Conservation (phyloP, 495 filamentous ascomycete genomes). For the Trichocladium uniseriatum region DNA sequence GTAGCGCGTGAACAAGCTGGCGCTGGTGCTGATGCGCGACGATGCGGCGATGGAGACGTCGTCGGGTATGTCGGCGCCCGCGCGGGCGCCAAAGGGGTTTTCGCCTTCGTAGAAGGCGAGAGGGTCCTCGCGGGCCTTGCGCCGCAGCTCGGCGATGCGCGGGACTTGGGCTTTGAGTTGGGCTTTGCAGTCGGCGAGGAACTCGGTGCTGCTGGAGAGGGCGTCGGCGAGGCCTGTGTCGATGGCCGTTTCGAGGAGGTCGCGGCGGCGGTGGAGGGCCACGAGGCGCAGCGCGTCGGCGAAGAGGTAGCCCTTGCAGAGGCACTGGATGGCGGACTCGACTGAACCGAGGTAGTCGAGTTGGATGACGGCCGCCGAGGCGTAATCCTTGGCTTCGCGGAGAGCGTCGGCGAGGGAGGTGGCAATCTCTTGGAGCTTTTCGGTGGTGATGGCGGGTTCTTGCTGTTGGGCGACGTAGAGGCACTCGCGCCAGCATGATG, state of each 20-base stretch:
- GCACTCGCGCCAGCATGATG: slow-evolving; percentile 73
- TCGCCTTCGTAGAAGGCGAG: slow-evolving; percentile 69
- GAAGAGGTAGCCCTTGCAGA: slow-evolving; percentile 80
- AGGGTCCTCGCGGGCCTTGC: slow-evolving; percentile 72
- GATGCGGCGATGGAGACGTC: slow-evolving; percentile 85
- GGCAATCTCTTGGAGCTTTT: slow-evolving; percentile 56
- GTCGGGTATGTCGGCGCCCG: slow-evolving; percentile 69
- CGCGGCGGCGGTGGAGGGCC: slow-evolving; percentile 33
- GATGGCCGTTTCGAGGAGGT: slow-evolving; percentile 46
- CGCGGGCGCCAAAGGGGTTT: slow-evolving; percentile 32
- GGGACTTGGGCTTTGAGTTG: slow-evolving; percentile 80
- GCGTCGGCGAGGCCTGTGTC: slow-evolving; percentile 72
- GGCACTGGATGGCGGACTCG: slow-evolving; percentile 52
- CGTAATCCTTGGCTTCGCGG: slow-evolving; percentile 71
- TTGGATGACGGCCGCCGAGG: slow-evolving; percentile 67
- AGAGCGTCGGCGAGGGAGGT: slow-evolving; percentile 58
- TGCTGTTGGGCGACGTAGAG: slow-evolving; percentile 64
- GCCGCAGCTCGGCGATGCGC: slow-evolving; percentile 69
- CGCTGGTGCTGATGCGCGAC: slow-evolving; percentile 64
- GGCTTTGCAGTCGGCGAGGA: slow-evolving; percentile 80
- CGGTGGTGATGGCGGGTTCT: slow-evolving; percentile 43
- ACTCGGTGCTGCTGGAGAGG: slow-evolving; percentile 68
- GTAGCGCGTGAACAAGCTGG: slow-evolving; percentile 84
- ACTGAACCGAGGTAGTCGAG: slow-evolving; percentile 69
- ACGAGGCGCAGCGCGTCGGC: slow-evolving; percentile 68